These are phyloP conservation scores for Trichoderma harzianum DNA, from an alignment of 2,329 filamentous ascomycete genomes.

Conservation along the genomic window DNA sequence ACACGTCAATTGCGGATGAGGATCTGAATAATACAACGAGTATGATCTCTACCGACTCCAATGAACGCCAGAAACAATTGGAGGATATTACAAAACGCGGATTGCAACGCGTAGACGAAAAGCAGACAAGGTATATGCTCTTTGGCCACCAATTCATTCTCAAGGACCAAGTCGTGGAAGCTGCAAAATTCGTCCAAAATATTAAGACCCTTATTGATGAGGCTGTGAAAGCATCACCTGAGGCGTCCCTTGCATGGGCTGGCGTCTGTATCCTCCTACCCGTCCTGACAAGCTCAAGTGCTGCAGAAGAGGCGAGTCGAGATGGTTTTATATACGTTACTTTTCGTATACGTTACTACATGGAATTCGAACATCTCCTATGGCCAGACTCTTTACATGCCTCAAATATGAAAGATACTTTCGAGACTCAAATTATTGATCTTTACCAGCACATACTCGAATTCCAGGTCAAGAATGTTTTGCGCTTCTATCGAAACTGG, in stretches of 20 bases:
- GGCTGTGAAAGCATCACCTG: neutral
- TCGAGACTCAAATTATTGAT: neutral
- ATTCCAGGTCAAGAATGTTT: neutral
- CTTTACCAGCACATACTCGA: neutral
- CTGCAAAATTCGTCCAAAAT: neutral
- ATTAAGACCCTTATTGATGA: neutral
- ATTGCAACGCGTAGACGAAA: neutral
- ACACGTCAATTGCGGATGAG: neutral
- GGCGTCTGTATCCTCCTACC: neutral
- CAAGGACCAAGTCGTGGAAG: neutral
- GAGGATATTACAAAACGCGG: neutral
- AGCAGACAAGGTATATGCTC: neutral
- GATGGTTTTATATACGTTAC: neutral
- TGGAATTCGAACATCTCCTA: neutral
- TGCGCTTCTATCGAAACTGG: neutral
- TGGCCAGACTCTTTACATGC: neutral
- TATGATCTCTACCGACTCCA: neutral
- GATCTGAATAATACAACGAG: neutral
- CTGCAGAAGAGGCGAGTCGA: neutral
- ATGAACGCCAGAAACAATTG: neutral
- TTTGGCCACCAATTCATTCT: neutral
- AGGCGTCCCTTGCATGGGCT: neutral
- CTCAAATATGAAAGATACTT: neutral
- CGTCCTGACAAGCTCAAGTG: neutral
- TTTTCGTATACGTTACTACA: neutral